Evolutionary conservation across 192 early-diverging fungal species (phyloP).

Genomic region (Podila horticola): DNA sequence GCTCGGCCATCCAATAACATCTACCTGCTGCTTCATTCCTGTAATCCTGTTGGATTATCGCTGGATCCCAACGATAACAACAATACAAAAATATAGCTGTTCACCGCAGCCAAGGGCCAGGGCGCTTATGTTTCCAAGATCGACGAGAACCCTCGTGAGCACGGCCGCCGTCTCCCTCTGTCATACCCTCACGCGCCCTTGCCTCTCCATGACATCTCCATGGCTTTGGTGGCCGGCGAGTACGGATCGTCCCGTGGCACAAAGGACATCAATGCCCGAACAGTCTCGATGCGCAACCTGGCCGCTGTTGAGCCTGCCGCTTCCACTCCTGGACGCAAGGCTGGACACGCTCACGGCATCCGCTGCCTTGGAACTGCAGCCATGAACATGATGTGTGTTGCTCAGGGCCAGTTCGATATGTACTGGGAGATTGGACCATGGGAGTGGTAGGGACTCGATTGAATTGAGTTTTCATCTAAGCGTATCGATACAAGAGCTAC

Average conservation of each 20-base stretch:
- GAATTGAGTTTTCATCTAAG: background rate
- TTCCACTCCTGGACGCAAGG: conserved; percentile 43
- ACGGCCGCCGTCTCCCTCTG: conserved; percentile 67
- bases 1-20: background rate
- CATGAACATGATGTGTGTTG: conserved; percentile 80
- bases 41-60: conserved; percentile 8
- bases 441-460: conserved; percentile 58
- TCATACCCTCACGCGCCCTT: conserved; percentile 59
- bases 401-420: conserved; percentile 83
- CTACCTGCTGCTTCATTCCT: background rate
- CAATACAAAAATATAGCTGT: conserved; percentile 46
- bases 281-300: conserved; percentile 73
- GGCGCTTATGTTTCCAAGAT: conserved; percentile 72
- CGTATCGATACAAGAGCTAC: background rate
- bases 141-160: conserved; percentile 50
- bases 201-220: conserved; percentile 70
- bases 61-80: too few species aligned
- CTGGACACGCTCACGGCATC: conserved; percentile 73
- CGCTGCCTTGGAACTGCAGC: conserved; percentile 83
- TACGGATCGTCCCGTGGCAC: conserved; percentile 78
- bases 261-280: conserved; percentile 70
- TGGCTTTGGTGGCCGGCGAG: conserved; percentile 85
- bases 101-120: conserved; percentile 63
- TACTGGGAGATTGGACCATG: conserved; percentile 93
- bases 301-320: conserved; percentile 60